Conservation (phyloP, 2,329 filamentous ascomycete genomes). For the Colletotrichum brevisporum region DNA sequence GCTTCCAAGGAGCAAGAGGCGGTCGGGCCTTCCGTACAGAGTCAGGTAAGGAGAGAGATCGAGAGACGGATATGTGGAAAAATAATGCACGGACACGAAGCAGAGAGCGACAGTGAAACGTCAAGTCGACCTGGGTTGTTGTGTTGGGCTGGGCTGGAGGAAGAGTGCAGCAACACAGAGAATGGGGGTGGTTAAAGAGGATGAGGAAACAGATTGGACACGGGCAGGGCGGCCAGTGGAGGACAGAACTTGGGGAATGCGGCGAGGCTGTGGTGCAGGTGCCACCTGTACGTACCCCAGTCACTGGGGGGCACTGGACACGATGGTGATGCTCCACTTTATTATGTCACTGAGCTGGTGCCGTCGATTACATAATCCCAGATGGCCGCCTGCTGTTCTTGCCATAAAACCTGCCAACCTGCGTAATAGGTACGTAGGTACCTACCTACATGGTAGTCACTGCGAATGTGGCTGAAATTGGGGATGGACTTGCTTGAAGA, state of each 20-base stretch:
- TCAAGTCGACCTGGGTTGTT: not conserved
- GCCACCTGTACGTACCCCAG: constrained; percentile 12
- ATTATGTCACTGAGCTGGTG: constrained; percentile 28
- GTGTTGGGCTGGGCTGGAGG: constrained; percentile 9
- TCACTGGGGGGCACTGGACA: constrained; percentile 1
- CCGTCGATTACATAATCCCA: too few species aligned
- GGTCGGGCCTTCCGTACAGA: not conserved
- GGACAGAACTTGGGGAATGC: constrained; percentile 34
- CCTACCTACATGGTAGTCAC: too few species aligned
- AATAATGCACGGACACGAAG: not conserved
- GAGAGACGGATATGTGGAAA: constrained; percentile 35
- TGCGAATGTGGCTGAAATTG: too few species aligned
- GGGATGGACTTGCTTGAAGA: too few species aligned
- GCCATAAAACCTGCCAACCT: too few species aligned
- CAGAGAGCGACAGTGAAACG: not conserved
- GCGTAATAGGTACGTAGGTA: too few species aligned
- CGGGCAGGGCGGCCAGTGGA: constrained; percentile 4
- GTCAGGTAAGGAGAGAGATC: not conserved
- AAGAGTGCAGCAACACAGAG: not conserved
- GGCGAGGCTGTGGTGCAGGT: constrained; percentile 29
- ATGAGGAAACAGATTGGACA: constrained; percentile 7
- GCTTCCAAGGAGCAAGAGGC: constrained; percentile 10
- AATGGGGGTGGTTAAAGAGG: constrained; percentile 3
- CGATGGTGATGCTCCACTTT: not conserved
- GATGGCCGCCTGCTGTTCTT: too few species aligned